These are phyloP conservation scores for Lobosporangium transversale DNA, from an alignment of 192 early-diverging fungal genomes.

Conservation along the genomic window DNA sequence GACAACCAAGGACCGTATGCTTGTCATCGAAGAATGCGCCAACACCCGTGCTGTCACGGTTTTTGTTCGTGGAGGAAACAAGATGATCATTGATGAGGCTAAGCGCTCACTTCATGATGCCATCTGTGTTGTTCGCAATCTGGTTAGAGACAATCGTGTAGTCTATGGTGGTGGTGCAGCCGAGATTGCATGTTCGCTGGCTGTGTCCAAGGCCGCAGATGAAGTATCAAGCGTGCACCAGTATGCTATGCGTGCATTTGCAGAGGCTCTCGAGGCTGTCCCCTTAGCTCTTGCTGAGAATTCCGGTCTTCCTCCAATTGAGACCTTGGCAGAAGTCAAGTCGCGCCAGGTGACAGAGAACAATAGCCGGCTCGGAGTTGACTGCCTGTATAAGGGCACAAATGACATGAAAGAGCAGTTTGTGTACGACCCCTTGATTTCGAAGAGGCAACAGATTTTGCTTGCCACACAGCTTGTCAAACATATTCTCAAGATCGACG, in stretches of 20 bases:
- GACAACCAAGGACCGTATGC: conserved; percentile 99
- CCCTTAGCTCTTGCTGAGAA: conserved; percentile 96
- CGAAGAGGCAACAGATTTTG: conserved; percentile 98
- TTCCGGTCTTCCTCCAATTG: conserved; percentile 96
- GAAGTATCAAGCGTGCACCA: conserved; percentile 84
- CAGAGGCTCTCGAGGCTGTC: conserved; percentile 93
- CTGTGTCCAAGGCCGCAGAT: conserved; percentile 92
- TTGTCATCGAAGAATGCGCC: conserved; percentile 99
- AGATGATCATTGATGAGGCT: conserved; percentile 99
- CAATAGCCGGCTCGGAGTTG: conserved; percentile 92
- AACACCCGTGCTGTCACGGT: conserved; percentile 98
- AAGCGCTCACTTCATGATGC: conserved; percentile 98
- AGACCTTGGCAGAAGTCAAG: conserved; percentile 96
- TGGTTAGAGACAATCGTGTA: conserved; percentile 96
- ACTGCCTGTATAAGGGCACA: conserved; percentile 92
- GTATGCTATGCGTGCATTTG: conserved; percentile 99
- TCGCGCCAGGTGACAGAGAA: conserved; percentile 89
- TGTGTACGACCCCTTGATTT: conserved; percentile 99
- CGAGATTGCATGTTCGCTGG: conserved; percentile 95
- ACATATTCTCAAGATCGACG: conserved; percentile 98
- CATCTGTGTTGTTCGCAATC: conserved; percentile 98
- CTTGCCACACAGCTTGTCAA: conserved; percentile 99
- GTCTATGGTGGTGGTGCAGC: conserved; percentile 99
- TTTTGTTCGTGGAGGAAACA: conserved; percentile 98
- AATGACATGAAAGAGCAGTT: conserved; percentile 98